Percentiles rank a stretch among this genome's conserved stretches.
Evolutionary conservation across 2,329 filamentous ascomycete species (phyloP).

Genomic region (Phoma herbarum): DNA sequence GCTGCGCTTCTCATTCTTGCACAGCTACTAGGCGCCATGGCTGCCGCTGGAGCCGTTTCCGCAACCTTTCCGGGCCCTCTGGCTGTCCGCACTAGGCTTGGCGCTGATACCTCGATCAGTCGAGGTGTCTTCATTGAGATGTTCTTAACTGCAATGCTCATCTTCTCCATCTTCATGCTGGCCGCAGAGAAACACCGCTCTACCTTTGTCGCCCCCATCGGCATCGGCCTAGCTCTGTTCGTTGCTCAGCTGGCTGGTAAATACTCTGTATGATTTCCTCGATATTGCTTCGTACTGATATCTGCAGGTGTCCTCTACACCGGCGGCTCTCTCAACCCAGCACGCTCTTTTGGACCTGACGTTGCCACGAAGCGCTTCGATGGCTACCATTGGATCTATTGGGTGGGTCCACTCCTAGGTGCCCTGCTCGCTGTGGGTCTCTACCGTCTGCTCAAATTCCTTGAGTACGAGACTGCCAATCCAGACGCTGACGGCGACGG

Average conservation of each 20-base stretch:
- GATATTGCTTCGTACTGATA: constrained; percentile 18
- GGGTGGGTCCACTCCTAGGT: constrained; percentile 59
- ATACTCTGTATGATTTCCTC: background rate
- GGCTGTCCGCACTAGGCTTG: constrained; percentile 57
- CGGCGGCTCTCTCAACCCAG: constrained; percentile 59
- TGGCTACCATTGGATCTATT: constrained; percentile 62
- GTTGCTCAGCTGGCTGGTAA: constrained; percentile 56
- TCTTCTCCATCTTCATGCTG: constrained; percentile 60
- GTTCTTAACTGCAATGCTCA: constrained; percentile 59
- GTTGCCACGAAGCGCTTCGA: constrained; percentile 56
- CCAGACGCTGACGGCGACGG: constrained; percentile 59
- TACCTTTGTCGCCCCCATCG: constrained; percentile 53
- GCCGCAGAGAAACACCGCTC: constrained; percentile 54
- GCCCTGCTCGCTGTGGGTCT: constrained; percentile 58
- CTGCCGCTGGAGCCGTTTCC: constrained; percentile 56
- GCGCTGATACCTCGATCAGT: constrained; percentile 52
- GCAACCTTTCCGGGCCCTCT: constrained; percentile 57
- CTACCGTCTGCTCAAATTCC: constrained; percentile 59
- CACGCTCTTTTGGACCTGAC: constrained; percentile 59
- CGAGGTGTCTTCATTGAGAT: constrained; percentile 61
- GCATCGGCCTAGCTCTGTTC: constrained; percentile 58
- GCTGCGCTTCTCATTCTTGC: constrained; percentile 55
- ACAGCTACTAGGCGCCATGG: constrained; percentile 57
- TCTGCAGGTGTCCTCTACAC: constrained; percentile 56
- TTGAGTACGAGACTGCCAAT: constrained; percentile 62